These are phyloP conservation scores for Phaeotremella fagi DNA, from an alignment of 768 basidiomycete species.

Conservation along the genomic window DNA sequence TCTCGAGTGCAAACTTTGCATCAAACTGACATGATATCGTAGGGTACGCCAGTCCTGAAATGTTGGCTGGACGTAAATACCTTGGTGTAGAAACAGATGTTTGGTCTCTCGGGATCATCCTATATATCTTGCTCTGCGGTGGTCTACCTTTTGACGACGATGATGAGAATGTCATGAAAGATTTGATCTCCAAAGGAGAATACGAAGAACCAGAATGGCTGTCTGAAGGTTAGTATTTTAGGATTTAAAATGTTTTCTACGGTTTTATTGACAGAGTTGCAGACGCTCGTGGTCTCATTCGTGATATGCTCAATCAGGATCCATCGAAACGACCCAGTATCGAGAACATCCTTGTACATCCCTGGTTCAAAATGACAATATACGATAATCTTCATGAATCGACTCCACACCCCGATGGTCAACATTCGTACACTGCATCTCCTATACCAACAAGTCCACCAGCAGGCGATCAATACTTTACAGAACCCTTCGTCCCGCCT, in stretches of 20 bases:
- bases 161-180: constrained; percentile 67
- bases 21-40: background rate
- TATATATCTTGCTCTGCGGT: constrained; percentile 83
- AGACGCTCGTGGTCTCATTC: constrained; percentile 84
- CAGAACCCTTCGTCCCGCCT: constrained; percentile 13
- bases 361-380: constrained; percentile 65
- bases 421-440: constrained; percentile 22
- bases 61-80: constrained; percentile 81
- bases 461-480: constrained; percentile 14
- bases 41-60: constrained; percentile 79
- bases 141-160: constrained; percentile 88
- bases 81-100: constrained; percentile 88
- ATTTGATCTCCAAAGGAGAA: constrained; percentile 73
- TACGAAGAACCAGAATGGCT: constrained; percentile 94
- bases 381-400: constrained; percentile 9
- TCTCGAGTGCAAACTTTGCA: no score
- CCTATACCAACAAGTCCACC: constrained; percentile 15
- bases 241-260: background rate
- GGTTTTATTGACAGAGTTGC: constrained; percentile 6
- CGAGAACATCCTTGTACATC: constrained; percentile 74
- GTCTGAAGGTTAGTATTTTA: constrained; percentile 60
- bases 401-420: constrained; percentile 5
- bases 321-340: constrained; percentile 70
- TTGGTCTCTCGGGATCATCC: constrained; percentile 89
- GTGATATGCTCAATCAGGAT: constrained; percentile 70